phyloP scores from a whole-genome alignment of 225 moss, liverwort and hornwort species.

The Rhytidiadelphus loreus region DNA sequence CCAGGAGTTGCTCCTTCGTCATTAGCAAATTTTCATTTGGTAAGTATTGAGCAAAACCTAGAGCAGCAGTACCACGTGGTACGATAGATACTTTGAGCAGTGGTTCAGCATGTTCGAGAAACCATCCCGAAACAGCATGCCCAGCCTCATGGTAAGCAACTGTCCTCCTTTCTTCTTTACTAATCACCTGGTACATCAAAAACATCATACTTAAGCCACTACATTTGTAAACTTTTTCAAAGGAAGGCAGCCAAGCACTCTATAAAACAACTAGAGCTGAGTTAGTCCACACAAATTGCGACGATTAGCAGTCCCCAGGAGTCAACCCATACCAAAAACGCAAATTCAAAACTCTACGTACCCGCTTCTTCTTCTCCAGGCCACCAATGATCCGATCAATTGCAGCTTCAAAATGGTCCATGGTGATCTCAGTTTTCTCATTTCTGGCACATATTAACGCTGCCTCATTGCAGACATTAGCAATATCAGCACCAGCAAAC shows the following conservation, averaged over 20 bases:
- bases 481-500: slow-evolving; percentile 98
- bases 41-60: slow-evolving; percentile 96
- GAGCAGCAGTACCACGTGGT: slow-evolving; percentile 91
- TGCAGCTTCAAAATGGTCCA: slow-evolving; percentile 97
- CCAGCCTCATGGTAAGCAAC: slow-evolving; percentile 98
- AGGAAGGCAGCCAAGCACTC: not conserved
- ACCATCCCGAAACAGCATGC: slow-evolving; percentile 97
- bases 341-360: slow-evolving; percentile 7
- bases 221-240: not conserved
- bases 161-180: slow-evolving; percentile 95
- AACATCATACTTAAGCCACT: not conserved
- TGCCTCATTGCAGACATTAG: slow-evolving; percentile 98
- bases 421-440: slow-evolving; percentile 72
- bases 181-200: slow-evolving; percentile 63
- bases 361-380: slow-evolving; percentile 92
- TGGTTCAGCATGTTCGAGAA: slow-evolving; percentile 87
- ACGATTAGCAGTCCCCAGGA: not conserved
- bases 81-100: slow-evolving; percentile 96
- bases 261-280: not conserved
- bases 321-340: not conserved
- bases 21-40: slow-evolving; percentile 96
- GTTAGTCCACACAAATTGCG: not conserved
- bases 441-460: slow-evolving; percentile 87
- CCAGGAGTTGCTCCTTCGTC: slow-evolving; percentile 97
- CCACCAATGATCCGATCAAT: slow-evolving; percentile 98